phyloP scores from a whole-genome alignment of 352 stramenopile genomes.

The Globisporangium apiculatum region DNA sequence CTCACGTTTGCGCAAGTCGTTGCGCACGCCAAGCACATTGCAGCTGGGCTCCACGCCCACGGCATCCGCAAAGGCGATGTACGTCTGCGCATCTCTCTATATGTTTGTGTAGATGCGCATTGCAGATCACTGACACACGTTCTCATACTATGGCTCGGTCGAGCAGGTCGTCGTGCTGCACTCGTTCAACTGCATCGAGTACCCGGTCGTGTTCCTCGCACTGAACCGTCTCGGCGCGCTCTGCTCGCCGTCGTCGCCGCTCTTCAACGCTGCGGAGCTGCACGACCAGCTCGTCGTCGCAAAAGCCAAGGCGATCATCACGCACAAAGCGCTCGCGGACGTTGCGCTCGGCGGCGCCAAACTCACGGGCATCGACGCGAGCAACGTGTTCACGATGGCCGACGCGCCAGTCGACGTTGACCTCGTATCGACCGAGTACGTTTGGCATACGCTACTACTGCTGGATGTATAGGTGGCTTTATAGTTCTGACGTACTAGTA shows the following conservation, averaged over 20 bases:
- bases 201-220: constrained; percentile 32
- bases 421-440: constrained; percentile 25
- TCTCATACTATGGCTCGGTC: background rate
- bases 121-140: background rate
- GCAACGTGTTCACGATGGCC: constrained; percentile 24
- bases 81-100: constrained; percentile 7
- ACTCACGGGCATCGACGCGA: constrained; percentile 5
- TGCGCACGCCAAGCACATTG: constrained; percentile 17
- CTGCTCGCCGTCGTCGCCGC: constrained; percentile 28
- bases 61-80: constrained; percentile 37
- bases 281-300: constrained; percentile 22
- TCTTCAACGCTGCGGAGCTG: constrained; percentile 31
- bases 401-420: background rate
- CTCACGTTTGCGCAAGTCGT: constrained; percentile 29
- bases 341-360: constrained; percentile 21
- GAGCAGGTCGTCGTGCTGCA: constrained; percentile 34
- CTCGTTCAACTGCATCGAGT: constrained; percentile 50
- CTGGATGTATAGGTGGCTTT: background rate
- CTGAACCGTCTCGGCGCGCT: constrained; percentile 32
- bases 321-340: constrained; percentile 21
- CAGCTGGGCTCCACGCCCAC: constrained; percentile 24
- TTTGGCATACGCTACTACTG: background rate
- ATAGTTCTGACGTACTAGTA: background rate
- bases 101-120: constrained; percentile 1
- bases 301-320: constrained; percentile 23